Conservation (phyloP, 2,329 filamentous ascomycete species). For the Raffaelea ambrosiae region DNA sequence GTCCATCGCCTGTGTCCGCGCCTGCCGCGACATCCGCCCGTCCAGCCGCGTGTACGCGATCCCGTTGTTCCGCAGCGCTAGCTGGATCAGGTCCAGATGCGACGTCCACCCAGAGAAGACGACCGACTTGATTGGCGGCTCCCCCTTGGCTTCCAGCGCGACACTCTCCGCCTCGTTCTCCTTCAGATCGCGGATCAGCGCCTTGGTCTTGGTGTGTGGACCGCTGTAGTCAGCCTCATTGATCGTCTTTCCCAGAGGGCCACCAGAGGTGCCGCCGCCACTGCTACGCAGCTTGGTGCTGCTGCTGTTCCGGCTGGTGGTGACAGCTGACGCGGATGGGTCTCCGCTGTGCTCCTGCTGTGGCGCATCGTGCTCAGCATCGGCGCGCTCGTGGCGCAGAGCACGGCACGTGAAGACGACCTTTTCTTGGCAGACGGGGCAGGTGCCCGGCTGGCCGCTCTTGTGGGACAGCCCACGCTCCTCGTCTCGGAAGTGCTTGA, state of each 20-base stretch:
- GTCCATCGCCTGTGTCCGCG: constrained; percentile 68
- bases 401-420: constrained; percentile 58
- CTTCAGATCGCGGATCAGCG: constrained; percentile 67
- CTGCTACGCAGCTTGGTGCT: background rate
- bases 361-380: constrained; percentile 47
- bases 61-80: constrained; percentile 59
- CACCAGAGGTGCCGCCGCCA: background rate
- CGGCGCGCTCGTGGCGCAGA: constrained; percentile 55
- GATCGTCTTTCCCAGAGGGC: constrained; percentile 31
- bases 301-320: too few relatives aligned
- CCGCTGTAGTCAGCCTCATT: constrained; percentile 65
- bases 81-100: constrained; percentile 84
- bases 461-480: constrained; percentile 32
- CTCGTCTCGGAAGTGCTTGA: constrained; percentile 48
- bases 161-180: constrained; percentile 55
- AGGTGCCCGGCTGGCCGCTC: constrained; percentile 41
- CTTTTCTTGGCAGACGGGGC: constrained; percentile 58
- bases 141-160: constrained; percentile 38
- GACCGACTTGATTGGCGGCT: constrained; percentile 81
- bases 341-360: constrained; percentile 19
- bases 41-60: constrained; percentile 77
- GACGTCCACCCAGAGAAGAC: constrained; percentile 96
- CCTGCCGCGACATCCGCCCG: constrained; percentile 71
- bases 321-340: too few relatives aligned
- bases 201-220: constrained; percentile 86